Evolutionary conservation across 371 early-diverging fungal species (phyloP), one percentile per base, ranked within the genome.

Genomic region (Batkoa obscura): DNA sequence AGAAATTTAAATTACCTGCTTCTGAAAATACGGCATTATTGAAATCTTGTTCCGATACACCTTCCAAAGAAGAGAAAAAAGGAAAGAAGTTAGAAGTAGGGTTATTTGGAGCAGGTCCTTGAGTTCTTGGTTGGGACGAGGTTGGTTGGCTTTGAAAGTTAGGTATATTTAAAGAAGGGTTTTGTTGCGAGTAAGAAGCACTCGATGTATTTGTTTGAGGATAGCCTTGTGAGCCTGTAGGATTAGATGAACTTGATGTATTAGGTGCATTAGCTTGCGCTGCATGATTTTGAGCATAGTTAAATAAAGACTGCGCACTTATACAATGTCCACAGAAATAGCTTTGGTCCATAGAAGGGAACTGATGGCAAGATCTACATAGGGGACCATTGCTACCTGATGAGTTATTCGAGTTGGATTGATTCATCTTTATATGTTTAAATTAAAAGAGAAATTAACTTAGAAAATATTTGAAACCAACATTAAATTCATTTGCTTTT

Each of bases 1-100:
- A 33, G 43, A 55, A 55, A n/a, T 55, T 55, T 34, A 55, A 33
- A 42, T 55, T 55, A 32, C 55, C 55, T 9, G 43, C 55, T 33
- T 55, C 55, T n/a, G 55, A 42, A 34, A 42, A 55, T 13, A 55
- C 41, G n/a, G 55, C 36, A 9, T 55, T 39, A 34, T 55, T 55
- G 33, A 55, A 55, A 5, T 55, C 55, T 31, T 55, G 55, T 33
- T 55, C 55, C 3, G 55, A 55, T 2, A 55, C 41, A 33, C 43
- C 43, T 43, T 55, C 55, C 17, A 55, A 31, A 43, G 41, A 42
- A 5, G 55, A 55, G 30, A 42, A 55, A 33, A 55, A 42, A 33
- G 41, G 41, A 33, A 55, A 55, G 15, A 55, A 55, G 39, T 53
- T 53, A 12, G 53, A 36, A 47, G n/a, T 47, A 31, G n/a, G n/a